phyloP scores from a whole-genome alignment of 352 stramenopile species.

The Phytophthora hybrid region DNA sequence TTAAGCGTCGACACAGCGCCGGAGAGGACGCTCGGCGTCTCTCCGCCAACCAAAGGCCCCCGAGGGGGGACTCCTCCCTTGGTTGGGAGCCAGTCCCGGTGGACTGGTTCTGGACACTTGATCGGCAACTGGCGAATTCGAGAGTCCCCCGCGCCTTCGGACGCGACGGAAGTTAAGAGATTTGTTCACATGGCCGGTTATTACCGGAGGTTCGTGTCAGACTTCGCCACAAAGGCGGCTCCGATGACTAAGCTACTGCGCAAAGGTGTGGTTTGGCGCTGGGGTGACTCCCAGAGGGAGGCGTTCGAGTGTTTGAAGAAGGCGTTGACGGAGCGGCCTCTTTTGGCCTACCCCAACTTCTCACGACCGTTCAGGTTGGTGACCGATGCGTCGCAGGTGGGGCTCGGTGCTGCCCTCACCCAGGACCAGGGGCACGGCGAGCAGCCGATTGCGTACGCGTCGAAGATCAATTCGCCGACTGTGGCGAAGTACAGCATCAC shows the following conservation, averaged over 20 bases:
- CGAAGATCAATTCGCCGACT: constrained; percentile 22
- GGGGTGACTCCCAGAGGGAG: constrained; percentile 17
- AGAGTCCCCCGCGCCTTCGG: too few relatives aligned
- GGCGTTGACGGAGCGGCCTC: neutral
- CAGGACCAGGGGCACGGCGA: constrained; percentile 12
- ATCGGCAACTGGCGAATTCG: too few relatives aligned
- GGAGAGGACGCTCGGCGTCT: too few relatives aligned
- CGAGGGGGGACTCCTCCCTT: too few relatives aligned
- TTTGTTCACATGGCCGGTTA: too few relatives aligned
- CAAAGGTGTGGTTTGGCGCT: constrained; percentile 25
- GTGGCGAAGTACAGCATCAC: too few relatives aligned
- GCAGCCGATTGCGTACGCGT: constrained; percentile 15
- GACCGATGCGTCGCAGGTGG: constrained; percentile 35
- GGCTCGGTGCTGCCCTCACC: constrained; percentile 29
- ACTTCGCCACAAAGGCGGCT: neutral
- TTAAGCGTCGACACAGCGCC: too few relatives aligned
- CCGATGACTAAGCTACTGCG: constrained; percentile 34
- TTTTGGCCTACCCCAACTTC: constrained; percentile 37
- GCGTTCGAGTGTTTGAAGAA: constrained; percentile 30
- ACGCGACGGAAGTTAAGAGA: too few relatives aligned
- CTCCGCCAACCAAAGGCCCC: too few relatives aligned
- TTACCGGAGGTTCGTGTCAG: too few relatives aligned
- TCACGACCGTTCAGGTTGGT: constrained; percentile 29
- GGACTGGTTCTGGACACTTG: too few relatives aligned
- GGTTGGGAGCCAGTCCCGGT: too few relatives aligned